phyloP scores from a whole-genome alignment of 139 green algal genomes.

The Limnomonas spitsbergensis region DNA sequence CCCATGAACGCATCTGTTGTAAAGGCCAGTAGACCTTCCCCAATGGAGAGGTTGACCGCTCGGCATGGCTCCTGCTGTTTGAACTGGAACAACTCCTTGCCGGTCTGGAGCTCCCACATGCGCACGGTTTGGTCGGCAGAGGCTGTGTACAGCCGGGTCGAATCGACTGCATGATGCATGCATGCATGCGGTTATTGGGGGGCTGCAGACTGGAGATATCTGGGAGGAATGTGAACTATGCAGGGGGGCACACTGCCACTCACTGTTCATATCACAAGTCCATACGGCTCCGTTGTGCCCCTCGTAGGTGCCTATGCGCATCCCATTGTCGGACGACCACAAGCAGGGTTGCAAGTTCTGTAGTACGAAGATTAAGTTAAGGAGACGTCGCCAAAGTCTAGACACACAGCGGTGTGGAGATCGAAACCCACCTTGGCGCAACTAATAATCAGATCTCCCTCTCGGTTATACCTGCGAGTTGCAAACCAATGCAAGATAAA shows the following conservation, averaged over 20 bases:
- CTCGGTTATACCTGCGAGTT: slow-evolving; percentile 92
- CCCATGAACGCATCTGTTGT: slow-evolving; percentile 88
- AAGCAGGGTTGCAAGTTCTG: slow-evolving; percentile 64
- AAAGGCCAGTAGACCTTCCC: slow-evolving; percentile 79
- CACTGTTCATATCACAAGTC: slow-evolving; percentile 84
- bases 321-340: slow-evolving; percentile 90
- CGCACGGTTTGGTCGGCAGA: slow-evolving; percentile 84
- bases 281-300: slow-evolving; percentile 95
- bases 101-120: slow-evolving; percentile 90
- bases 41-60: slow-evolving; percentile 60
- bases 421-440: slow-evolving; percentile 90
- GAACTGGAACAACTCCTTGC: slow-evolving; percentile 79
- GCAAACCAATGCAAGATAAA: too few species aligned
- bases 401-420: too few species aligned
- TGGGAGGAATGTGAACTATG: too few species aligned
- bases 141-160: slow-evolving; percentile 30
- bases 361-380: not conserved
- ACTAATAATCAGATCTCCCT: slow-evolving; percentile 94
- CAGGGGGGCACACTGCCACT: too few species aligned
- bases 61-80: slow-evolving; percentile 78
- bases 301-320: slow-evolving; percentile 91
- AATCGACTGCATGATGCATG: slow-evolving; percentile 23
- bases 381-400: too few species aligned
- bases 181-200: too few species aligned
- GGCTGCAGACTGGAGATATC: too few species aligned